A percentile compares a stretch with the other conserved stretches of the same genome.
Evolutionary conservation across 2,329 filamentous ascomycete genomes (phyloP).

Genomic region (Zasmidium angulare): DNA sequence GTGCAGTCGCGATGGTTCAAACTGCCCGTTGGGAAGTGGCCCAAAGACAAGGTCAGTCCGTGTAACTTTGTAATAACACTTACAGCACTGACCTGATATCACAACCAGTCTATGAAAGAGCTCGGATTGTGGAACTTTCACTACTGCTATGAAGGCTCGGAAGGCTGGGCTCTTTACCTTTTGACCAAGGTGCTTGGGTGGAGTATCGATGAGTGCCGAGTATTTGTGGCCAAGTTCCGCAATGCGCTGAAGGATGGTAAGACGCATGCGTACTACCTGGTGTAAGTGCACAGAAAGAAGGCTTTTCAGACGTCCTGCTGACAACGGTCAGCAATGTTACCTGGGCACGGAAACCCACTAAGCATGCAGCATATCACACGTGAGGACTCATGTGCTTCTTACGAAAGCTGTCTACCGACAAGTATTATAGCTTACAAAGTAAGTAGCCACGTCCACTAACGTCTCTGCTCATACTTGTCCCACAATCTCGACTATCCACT

Average conservation of each 20-base stretch:
- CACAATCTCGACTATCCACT: no score
- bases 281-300: not conserved
- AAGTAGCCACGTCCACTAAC: no score
- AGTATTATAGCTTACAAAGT: no score
- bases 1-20: conserved; percentile 40
- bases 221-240: conserved; percentile 4
- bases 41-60: not conserved
- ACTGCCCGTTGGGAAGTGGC: conserved; percentile 4
- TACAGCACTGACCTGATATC: no score
- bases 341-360: no score
- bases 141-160: conserved; percentile 23
- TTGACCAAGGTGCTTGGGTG: conserved; percentile 5
- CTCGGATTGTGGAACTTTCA: conserved; percentile 6
- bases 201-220: not conserved
- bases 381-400: no score
- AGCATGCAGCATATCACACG: no score
- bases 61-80: no score
- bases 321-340: no score
- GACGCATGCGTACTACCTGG: conserved; percentile 1
- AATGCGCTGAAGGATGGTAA: conserved; percentile 4
- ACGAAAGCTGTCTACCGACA: no score
- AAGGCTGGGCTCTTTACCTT: conserved; percentile 6
- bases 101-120: not conserved
- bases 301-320: no score
- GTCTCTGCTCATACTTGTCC: no score